phyloP scores from a whole-genome alignment of 345 rosid species.

The Lepidium aucheri region DNA sequence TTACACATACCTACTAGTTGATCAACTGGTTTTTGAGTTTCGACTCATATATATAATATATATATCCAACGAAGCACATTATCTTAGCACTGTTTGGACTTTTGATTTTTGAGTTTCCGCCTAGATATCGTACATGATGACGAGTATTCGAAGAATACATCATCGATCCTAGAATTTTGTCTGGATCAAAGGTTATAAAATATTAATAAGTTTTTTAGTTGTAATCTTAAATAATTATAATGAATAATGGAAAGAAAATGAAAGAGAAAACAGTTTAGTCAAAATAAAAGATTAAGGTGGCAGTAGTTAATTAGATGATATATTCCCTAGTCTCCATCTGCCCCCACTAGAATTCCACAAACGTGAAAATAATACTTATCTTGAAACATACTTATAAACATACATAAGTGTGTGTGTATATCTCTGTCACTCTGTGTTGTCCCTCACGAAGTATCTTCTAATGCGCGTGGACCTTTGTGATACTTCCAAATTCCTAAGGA shows the following conservation, averaged over 20 bases:
- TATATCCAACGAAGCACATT: no score
- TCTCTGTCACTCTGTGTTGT: constrained; percentile 17
- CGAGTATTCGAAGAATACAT: no score
- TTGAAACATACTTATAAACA: background rate
- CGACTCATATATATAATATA: no score
- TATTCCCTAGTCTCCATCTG: constrained; percentile 18
- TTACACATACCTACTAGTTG: no score
- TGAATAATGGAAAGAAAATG: background rate
- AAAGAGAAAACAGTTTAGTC: background rate
- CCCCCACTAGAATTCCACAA: constrained; percentile 21
- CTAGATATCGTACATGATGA: no score
- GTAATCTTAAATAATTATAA: background rate
- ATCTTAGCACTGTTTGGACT: no score
- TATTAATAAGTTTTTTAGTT: no score
- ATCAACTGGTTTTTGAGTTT: no score
- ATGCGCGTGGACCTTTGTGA: constrained; percentile 30
- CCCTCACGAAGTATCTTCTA: constrained; percentile 11
- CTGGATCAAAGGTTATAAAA: no score
- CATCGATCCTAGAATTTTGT: no score
- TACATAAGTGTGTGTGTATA: background rate
- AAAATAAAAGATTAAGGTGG: constrained; percentile 22
- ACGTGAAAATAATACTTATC: background rate
- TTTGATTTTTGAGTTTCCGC: no score
- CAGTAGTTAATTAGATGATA: constrained; percentile 20
- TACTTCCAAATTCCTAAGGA: constrained; percentile 12